Evolutionary conservation across 2,329 filamentous ascomycete species (phyloP).

Genomic region (Xylariaceae sp.): DNA sequence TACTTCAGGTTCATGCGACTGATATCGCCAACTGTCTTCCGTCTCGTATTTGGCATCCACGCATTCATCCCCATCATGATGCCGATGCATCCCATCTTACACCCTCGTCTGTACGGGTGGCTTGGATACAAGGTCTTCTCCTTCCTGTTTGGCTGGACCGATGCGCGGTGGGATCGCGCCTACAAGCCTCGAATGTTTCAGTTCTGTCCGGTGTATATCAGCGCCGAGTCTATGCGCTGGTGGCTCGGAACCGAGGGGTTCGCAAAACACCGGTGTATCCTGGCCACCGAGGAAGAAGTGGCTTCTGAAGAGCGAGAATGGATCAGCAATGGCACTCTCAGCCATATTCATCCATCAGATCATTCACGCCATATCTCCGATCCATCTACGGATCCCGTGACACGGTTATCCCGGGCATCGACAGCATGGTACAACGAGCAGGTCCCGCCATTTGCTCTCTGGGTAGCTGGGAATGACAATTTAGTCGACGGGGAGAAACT

Average conservation of each 20-base stretch:
- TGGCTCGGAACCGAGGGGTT: conserved; percentile 87
- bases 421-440: conserved; percentile 77
- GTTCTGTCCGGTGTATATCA: conserved; percentile 87
- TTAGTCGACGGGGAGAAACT: conserved; percentile 78
- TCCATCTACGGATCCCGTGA: conserved; percentile 28
- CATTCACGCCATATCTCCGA: conserved; percentile 16
- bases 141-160: conserved; percentile 84
- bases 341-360: conserved; percentile 29
- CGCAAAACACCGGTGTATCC: conserved; percentile 74
- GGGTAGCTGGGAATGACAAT: conserved; percentile 78
- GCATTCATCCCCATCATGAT: conserved; percentile 94
- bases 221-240: conserved; percentile 87
- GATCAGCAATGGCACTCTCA: conserved; percentile 38
- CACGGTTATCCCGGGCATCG: conserved; percentile 41
- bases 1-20: conserved; percentile 89
- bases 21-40: conserved; percentile 70
- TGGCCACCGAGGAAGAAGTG: conserved; percentile 69
- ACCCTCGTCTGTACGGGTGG: conserved; percentile 65
- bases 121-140: conserved; percentile 86
- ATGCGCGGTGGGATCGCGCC: conserved; percentile 76
- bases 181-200: conserved; percentile 81
- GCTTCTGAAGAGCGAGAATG: conserved; percentile 58
- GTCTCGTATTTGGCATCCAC: conserved; percentile 83
- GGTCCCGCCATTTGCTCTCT: conserved; percentile 78
- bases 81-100: conserved; percentile 65